Conservation (phyloP, 1,284 basidiomycete species). For the Ustilago cynodontis region DNA sequence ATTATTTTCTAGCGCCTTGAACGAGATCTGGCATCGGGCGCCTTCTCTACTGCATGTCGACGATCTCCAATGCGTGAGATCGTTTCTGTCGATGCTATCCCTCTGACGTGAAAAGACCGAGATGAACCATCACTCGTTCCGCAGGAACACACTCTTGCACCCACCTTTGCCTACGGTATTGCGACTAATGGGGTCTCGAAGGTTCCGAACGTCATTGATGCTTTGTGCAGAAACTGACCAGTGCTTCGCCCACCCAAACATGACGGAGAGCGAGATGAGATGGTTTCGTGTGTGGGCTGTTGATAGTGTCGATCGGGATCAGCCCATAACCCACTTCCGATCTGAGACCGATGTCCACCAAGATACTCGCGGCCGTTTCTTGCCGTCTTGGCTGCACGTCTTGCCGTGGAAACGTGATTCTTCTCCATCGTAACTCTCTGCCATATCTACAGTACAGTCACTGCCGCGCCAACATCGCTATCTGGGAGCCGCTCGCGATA, state of each 20-base stretch:
- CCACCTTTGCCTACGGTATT: too few species aligned
- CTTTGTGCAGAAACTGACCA: too few species aligned
- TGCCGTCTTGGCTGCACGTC: neutral
- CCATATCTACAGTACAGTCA: too few species aligned
- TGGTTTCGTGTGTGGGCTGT: neutral
- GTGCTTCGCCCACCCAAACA: constrained; percentile 4
- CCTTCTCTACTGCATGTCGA: too few species aligned
- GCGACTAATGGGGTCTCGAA: too few species aligned
- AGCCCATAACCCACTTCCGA: neutral
- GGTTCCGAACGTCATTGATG: too few species aligned
- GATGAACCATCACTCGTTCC: neutral
- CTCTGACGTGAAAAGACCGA: neutral
- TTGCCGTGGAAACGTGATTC: neutral
- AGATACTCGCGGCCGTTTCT: too few species aligned
- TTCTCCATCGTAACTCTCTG: neutral
- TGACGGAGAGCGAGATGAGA: neutral
- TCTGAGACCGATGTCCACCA: neutral
- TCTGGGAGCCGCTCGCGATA: too few species aligned
- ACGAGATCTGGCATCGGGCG: neutral
- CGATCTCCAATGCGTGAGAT: neutral
- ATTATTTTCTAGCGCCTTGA: too few species aligned
- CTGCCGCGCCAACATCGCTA: too few species aligned
- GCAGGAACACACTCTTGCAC: too few species aligned
- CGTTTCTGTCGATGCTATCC: neutral
- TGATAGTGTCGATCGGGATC: neutral